Evolutionary conservation across 352 stramenopile species (phyloP), one percentile per base, ranked within the genome.

Genomic region (Phytophthora palmivora): DNA sequence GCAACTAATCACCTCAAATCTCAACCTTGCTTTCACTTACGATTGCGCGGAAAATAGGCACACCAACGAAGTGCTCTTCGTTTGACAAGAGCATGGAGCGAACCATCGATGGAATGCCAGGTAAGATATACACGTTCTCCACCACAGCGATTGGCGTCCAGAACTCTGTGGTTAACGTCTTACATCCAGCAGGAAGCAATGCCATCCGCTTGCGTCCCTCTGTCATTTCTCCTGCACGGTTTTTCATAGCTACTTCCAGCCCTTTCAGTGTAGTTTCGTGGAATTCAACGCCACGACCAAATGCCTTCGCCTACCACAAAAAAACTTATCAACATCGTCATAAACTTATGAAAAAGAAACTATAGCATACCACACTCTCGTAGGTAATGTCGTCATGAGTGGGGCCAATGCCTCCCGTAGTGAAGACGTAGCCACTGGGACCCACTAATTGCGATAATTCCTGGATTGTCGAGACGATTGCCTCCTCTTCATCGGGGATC

Each of bases 341-440:
- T 4, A 38, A 37, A 12, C 33, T 37, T 21, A 6, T 2, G 28
- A 61, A 41, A 42, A 22, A 37, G 21, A 42, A 64, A 38, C 0
- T 49, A 19, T 21, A 11, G 46, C 60, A 26, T 55, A 91, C 84
- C 60, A 94, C 81, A 60, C 81, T 85, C 58, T 94, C 81, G 61
- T 96, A 96, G 10, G 87, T 95, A 70, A 95, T 93, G 61, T 95
- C 87, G 67, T 95, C 87, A 45, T 95, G 87, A 9, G 87, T 95
- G 10, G 85, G 87, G 5, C 87, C 87, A 34, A 95, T 94, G 18
- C 87, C 87, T 57, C 87, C 87, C 12, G 87, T 93, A 15, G 87
- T 94, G 72, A 95, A 80, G n/a, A 95, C 85, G 47, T 91, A 95
- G 33, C 87, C 87, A n/a, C 49, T 79, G 12, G 76, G 73, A 0